A percentile compares a stretch with the other conserved stretches of the same genome.
These are phyloP conservation scores for Cryptosporidium parvum DNA, from an alignment of 169 alveolate species.

Conservation along the genomic window DNA sequence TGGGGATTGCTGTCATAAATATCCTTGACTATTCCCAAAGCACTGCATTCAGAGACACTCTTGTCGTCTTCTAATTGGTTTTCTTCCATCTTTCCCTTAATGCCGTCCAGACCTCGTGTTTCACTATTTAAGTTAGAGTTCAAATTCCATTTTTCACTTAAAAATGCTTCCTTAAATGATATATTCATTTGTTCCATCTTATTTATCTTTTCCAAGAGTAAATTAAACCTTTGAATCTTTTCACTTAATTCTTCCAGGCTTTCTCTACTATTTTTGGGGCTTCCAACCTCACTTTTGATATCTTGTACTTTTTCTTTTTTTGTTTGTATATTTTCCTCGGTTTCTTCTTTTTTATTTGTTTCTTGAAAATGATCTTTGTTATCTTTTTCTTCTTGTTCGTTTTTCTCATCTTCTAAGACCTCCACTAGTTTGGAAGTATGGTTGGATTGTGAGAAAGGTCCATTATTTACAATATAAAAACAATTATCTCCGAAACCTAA, in stretches of 20 bases:
- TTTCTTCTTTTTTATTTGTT: not conserved
- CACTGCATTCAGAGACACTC: slow-evolving; percentile 12
- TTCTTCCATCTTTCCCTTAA: not conserved
- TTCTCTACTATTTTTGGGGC: not conserved
- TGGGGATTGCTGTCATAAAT: slow-evolving; percentile 23
- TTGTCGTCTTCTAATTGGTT: slow-evolving; percentile 6
- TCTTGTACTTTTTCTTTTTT: not conserved
- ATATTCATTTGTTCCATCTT: slow-evolving; percentile 60
- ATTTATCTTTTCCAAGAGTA: slow-evolving; percentile 40
- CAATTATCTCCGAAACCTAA: not conserved
- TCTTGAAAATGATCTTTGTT: not conserved
- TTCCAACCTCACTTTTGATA: not conserved
- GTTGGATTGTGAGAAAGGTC: not conserved
- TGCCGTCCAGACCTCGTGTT: not conserved
- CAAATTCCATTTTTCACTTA: slow-evolving; percentile 41
- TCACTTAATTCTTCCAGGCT: slow-evolving; percentile 14
- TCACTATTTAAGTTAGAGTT: not conserved
- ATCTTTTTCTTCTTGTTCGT: not conserved
- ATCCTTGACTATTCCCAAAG: slow-evolving; percentile 36
- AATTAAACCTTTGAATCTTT: slow-evolving; percentile 42
- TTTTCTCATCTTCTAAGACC: not conserved
- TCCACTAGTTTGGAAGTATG: not conserved
- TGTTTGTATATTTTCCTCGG: not conserved
- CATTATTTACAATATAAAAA: not conserved
- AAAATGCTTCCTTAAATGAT: slow-evolving; percentile 32